These are phyloP conservation scores for Aspergillus hortae DNA, from an alignment of 2,329 filamentous ascomycete species.

Conservation along the genomic window DNA sequence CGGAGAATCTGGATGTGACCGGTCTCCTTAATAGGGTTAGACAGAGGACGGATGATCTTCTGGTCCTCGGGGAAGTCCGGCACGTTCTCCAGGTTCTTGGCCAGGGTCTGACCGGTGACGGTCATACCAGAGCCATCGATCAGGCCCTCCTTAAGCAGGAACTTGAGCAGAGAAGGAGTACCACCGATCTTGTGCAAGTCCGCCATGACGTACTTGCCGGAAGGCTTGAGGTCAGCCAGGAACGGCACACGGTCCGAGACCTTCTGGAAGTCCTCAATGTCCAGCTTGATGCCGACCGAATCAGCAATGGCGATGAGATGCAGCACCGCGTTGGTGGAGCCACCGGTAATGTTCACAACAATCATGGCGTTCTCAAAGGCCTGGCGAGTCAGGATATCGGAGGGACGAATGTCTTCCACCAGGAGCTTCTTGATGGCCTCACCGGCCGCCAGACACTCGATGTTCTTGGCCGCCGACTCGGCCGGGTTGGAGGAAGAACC, in stretches of 20 bases:
- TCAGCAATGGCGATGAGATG: slow-evolving; percentile 83
- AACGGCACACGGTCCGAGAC: slow-evolving; percentile 76
- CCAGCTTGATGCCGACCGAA: slow-evolving; percentile 74
- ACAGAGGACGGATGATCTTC: slow-evolving; percentile 65
- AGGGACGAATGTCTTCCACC: slow-evolving; percentile 71
- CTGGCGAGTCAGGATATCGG: slow-evolving; percentile 73
- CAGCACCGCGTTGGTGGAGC: slow-evolving; percentile 81
- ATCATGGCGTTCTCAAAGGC: slow-evolving; percentile 86
- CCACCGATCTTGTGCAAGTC: slow-evolving; percentile 57
- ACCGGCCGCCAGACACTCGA: slow-evolving; percentile 70
- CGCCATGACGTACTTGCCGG: slow-evolving; percentile 61
- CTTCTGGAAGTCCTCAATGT: slow-evolving; percentile 80
- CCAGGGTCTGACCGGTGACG: slow-evolving; percentile 57
- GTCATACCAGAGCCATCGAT: slow-evolving; percentile 60
- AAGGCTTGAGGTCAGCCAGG: slow-evolving; percentile 79
- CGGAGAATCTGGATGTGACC: slow-evolving; percentile 72
- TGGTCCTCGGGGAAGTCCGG: slow-evolving; percentile 66
- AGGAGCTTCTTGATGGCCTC: slow-evolving; percentile 71
- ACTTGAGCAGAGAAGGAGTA: slow-evolving; percentile 56
- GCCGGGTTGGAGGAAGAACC: slow-evolving; percentile 78
- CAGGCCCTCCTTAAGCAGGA: slow-evolving; percentile 55
- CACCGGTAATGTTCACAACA: slow-evolving; percentile 75
- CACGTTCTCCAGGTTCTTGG: slow-evolving; percentile 56
- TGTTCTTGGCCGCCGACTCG: slow-evolving; percentile 66
- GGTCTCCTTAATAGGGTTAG: slow-evolving; percentile 65